phyloP scores from a whole-genome alignment of 352 stramenopile genomes.

The Salisapilia sapeloensis region DNA sequence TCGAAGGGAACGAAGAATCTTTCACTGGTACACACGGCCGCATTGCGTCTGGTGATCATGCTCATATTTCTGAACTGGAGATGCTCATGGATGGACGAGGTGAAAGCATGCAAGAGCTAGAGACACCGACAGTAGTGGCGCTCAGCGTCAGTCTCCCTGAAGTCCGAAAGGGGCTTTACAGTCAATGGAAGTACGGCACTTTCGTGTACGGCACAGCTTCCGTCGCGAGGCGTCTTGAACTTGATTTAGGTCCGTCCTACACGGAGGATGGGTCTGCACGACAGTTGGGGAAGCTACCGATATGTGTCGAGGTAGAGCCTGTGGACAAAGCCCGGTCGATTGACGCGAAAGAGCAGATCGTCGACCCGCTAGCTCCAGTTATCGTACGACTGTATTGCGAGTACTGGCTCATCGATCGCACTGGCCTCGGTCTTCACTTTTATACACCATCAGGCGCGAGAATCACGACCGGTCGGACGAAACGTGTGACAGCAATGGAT shows the following conservation, averaged over 20 bases:
- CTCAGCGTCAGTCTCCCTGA: constrained; percentile 52
- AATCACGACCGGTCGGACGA: neutral
- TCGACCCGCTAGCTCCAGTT: constrained; percentile 22
- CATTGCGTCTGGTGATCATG: constrained; percentile 32
- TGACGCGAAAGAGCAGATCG: constrained; percentile 8
- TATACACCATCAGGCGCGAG: constrained; percentile 27
- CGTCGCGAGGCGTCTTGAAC: constrained; percentile 47
- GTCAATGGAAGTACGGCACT: constrained; percentile 24
- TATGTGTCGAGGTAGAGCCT: constrained; percentile 36
- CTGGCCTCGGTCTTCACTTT: constrained; percentile 46
- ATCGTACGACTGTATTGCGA: constrained; percentile 61
- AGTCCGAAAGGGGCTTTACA: constrained; percentile 35
- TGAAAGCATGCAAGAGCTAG: constrained; percentile 8
- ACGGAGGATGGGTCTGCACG: constrained; percentile 4
- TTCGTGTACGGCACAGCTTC: constrained; percentile 56
- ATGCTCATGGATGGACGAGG: constrained; percentile 29
- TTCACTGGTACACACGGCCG: constrained; percentile 40
- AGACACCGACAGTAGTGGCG: constrained; percentile 46
- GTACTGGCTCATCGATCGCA: constrained; percentile 77
- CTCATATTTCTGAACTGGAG: constrained; percentile 48
- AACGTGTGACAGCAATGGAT: neutral
- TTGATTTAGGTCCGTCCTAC: constrained; percentile 31
- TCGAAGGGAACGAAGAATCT: constrained; percentile 40
- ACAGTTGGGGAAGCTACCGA: constrained; percentile 31
- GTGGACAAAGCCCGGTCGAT: constrained; percentile 25